Evolutionary conservation across 2,329 filamentous ascomycete species (phyloP), one percentile per base, ranked within the genome.

Genomic region (Samsoniella hepiali): DNA sequence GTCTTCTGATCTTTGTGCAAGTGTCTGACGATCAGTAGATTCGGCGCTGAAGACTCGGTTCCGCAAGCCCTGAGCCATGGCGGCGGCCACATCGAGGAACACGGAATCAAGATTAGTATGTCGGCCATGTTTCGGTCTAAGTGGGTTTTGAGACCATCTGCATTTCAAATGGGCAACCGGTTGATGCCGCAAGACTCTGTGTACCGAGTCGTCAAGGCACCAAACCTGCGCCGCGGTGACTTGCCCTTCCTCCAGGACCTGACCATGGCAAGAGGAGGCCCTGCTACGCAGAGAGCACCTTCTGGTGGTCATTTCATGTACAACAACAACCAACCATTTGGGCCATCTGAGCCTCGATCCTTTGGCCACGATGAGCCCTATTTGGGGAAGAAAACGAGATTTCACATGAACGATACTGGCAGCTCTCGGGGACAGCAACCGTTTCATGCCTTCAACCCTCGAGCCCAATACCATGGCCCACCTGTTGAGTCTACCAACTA

Each of bases 61-160:
- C 22, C 9, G 10, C 29, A 10, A 40, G 72, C 74, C 1, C 62
- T 76, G 47, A 55, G 62, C 15, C 65, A 69, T 51, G 68, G 65
- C 2, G 55, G 63, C 7, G 68, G 69, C 5, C 45, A 44, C 9
- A 65, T 76, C 47, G 65, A 65, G 5, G 74, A 74, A 45, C 68
- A 67, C 34, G 64, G 65, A 2, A 63, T 76, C 9, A 66, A 67
- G 5, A 36, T 76, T 27, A 49, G 2, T 15, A 70, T 76, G 34
- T 64, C 64, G 5, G 70, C 75, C 3, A 67, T 69, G 6, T 50
- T 71, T 54, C 67, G 72, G 32, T 76, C 73, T 2, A 76, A 75
- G 63, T 76, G 75, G 75, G 63, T 68, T 32, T 59, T 61, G 10
- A 17, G 13, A 32, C 49, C 64, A 10, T 67, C 58, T 45, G 57